Evolutionary conservation across 495 filamentous ascomycete genomes (phyloP), one percentile per base, ranked within the genome.

Genomic region (Xylaria curta): DNA sequence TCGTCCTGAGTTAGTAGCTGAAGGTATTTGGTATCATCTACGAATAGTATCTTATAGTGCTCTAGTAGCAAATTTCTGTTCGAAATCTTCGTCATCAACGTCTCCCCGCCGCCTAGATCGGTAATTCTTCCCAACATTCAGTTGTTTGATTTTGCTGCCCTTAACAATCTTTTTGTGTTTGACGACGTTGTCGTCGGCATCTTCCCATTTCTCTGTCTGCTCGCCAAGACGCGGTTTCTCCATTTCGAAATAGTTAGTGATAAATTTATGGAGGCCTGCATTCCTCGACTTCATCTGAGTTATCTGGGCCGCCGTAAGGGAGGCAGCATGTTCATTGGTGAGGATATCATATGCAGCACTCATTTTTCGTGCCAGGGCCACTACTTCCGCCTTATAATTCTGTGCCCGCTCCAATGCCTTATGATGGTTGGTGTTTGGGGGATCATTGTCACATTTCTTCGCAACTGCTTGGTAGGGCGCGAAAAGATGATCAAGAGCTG

Each of bases 321-420:
- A 26, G 59, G 47, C 15, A 17, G 47, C 13, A 56, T 70, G 68
- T 38, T 49, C 21, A 54, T 33, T 40, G 9, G 7, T 46, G 33
- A 70, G 59, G 40, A 70, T 70, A 73, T 86, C 84, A 33, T 78
- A 76, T 5, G 80, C 81, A 44, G 76, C 76, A 49, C 82, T 78
- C 78, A 86, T 82, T 51, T 76, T 76, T n/a, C 81, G 80, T 24
- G 79, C 82, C 31, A 82, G 76, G 5, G 82, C 76, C 24, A 83
- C 68, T 21, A 80, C 72, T 66, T 86, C 82, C 19, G 73, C 66
- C 71, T 71, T 70, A n/a, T 72, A 63, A 19, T 71, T 75, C n/a
- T 70, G 54, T 19, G 61, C 15, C 19, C 38, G n/a, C 19, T 72
- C 59, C 38, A 58, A 59, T 24, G 33, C 19, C 21, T 76, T 66